These are phyloP conservation scores for Sugiyamaella boreocaroliniensis DNA, from an alignment of 805 yeast species.

Conservation along the genomic window DNA sequence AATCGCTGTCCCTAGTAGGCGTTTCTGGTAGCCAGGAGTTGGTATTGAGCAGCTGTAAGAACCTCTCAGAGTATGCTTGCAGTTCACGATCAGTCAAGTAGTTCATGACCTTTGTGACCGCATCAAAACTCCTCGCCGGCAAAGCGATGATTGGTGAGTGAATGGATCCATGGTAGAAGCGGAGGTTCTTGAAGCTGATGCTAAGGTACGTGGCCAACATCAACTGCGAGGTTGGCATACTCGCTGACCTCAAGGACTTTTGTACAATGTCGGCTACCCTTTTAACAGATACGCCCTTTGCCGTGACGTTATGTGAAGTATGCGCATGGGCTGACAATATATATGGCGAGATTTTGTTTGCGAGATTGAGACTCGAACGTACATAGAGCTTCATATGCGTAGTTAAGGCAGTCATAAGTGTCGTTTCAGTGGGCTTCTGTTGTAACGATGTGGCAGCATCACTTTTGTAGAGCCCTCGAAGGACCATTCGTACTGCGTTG, in stretches of 20 bases:
- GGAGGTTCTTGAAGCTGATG: conserved; percentile 5
- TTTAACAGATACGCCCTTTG: neutral
- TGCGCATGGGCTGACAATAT: conserved; percentile 3
- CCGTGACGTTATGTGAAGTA: neutral
- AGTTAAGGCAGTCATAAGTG: neutral
- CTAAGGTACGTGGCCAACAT: conserved; percentile 6
- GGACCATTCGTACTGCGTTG: neutral
- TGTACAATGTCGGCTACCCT: neutral
- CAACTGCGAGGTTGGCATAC: neutral
- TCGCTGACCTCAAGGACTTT: neutral
- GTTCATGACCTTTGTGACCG: conserved; percentile 11
- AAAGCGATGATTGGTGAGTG: conserved; percentile 4
- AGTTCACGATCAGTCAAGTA: conserved; percentile 8
- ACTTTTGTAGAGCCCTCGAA: conserved; percentile 3
- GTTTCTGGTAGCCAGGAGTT: neutral
- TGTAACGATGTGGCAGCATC: neutral
- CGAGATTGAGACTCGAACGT: neutral
- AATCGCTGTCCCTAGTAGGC: neutral
- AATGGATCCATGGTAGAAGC: conserved; percentile 5
- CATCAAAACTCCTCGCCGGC: conserved; percentile 9
- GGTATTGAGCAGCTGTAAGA: neutral
- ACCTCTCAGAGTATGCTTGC: neutral
- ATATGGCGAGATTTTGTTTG: neutral
- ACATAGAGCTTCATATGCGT: conserved; percentile 4
- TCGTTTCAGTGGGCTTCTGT: neutral